phyloP scores from a whole-genome alignment of 2,329 filamentous ascomycete genomes.

The Colletotrichum sp. region DNA sequence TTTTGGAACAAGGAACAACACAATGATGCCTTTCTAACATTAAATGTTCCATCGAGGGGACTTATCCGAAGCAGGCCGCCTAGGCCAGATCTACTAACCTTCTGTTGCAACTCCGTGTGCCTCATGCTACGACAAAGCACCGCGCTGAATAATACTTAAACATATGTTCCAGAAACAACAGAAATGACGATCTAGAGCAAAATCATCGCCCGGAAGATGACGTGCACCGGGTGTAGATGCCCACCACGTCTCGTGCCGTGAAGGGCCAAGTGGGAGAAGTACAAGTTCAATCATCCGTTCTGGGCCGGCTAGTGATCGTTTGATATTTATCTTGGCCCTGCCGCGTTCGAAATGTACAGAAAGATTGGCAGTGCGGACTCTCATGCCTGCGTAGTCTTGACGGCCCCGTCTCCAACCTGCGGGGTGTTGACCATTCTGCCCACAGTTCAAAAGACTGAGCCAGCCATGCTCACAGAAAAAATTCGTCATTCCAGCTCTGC shows the following conservation, averaged over 20 bases:
- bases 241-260: accelerated
- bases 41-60: background rate
- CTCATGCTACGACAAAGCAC: too few species aligned
- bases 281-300: background rate
- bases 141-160: too few species aligned
- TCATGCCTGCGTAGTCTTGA: background rate
- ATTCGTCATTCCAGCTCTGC: background rate
- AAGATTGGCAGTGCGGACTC: too few species aligned
- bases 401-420: background rate
- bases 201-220: background rate
- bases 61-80: accelerated
- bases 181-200: background rate
- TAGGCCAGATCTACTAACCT: too few species aligned
- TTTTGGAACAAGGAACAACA: background rate
- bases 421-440: background rate
- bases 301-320: too few species aligned
- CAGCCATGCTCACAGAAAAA: too few species aligned
- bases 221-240: background rate
- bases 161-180: background rate
- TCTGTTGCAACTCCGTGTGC: background rate
- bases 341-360: accelerated
- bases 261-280: background rate
- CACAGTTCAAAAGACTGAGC: background rate
- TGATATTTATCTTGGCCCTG: too few species aligned
- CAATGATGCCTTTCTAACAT: background rate